phyloP scores from a whole-genome alignment of 2,329 filamentous ascomycete species.

The Ceratocystis ficicola region DNA sequence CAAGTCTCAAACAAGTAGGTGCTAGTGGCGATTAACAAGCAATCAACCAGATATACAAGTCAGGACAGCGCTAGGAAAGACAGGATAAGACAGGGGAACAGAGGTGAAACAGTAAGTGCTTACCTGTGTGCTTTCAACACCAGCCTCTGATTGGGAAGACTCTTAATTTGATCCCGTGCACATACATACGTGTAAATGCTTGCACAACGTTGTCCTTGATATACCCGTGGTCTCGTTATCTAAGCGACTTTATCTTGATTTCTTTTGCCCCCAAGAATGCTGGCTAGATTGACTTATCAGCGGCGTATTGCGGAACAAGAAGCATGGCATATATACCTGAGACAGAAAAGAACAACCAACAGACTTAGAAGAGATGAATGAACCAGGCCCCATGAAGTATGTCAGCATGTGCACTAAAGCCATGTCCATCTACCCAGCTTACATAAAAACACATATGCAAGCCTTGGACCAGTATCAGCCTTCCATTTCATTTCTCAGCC shows the following conservation, averaged over 20 bases:
- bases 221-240: neutral
- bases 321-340: no score
- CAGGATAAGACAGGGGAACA: neutral
- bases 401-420: no score
- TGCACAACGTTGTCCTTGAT: no score
- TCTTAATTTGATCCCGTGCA: neutral
- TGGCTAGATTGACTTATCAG: no score
- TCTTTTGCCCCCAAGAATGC: neutral
- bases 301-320: no score
- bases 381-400: no score
- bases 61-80: neutral
- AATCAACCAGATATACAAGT: neutral
- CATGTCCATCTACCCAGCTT: no score
- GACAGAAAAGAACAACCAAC: neutral
- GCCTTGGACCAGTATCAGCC: no score
- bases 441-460: no score
- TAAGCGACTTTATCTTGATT: neutral
- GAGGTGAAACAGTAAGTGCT: neutral
- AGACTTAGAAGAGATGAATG: no score
- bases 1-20: neutral
- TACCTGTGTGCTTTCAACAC: neutral
- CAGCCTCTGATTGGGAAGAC: neutral
- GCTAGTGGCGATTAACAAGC: neutral
- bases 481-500: no score
- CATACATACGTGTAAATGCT: no score